Evolutionary conservation across 192 early-diverging fungal species (phyloP), one percentile per base, ranked within the genome.

Genomic region (Backusella liffmaniae): DNA sequence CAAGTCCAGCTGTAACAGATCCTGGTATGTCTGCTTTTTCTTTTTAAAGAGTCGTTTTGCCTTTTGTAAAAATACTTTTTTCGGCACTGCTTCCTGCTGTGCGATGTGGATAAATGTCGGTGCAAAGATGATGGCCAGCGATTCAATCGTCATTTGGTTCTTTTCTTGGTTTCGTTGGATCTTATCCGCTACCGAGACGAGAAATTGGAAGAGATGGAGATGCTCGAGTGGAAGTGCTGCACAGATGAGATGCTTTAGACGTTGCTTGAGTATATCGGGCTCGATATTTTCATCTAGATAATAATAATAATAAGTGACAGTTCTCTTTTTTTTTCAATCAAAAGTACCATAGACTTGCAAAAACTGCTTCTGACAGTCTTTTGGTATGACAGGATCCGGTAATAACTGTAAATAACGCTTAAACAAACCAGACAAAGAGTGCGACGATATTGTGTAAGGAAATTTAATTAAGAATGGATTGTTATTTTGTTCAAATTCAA

Each of bases 311-410:
- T 29, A 49, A 70, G 16, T n/a, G 18, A 18, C 0, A 49, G n/a
- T n/a, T 44, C 5, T 15, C 5, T 16, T 5, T 44, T 44, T 16
- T 49, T 44, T 23, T 8, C 2, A 44, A 37, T 0, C 6, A 30
- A 29, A 46, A 67, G 13, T 71, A 71, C 69, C 69, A 29, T 44
- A 71, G 5, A 18, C 26, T 8, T 46, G 26, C 16, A 71, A 44
- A 18, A 71, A 49, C 30, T 23, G 15, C 1, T 23, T 21, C 30
- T 71, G 70, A 32, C 18, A 49, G 8, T 71, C 23, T 32, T 44
- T 71, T 29, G 70, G 70, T 6, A 71, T 71, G 23, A 71, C 70
- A 18, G 70, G 70, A 46, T 71, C 70, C 6, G 70, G 70, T 18
- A 71, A n/a, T 32, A 46, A 7, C 23, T 71, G 70, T 49, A 71